Evolutionary conservation across 2,329 filamentous ascomycete genomes (phyloP).

Genomic region (Scopulariopsis brevicaulis): DNA sequence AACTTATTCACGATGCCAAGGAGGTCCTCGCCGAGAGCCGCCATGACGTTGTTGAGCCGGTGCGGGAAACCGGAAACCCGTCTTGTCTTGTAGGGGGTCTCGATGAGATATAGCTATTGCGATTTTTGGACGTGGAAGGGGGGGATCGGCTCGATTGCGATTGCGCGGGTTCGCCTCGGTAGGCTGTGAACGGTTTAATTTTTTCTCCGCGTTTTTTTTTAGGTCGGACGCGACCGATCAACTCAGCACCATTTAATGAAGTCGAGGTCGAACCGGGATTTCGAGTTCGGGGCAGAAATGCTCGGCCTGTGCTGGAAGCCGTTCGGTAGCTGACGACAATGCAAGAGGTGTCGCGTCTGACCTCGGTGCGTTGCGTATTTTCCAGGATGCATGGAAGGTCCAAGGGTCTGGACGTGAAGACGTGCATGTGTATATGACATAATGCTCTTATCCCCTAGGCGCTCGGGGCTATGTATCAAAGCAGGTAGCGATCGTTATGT

Average conservation of each 20-base stretch:
- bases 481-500: not conserved
- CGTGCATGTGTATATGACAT: not conserved
- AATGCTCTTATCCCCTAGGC: not conserved
- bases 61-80: not conserved
- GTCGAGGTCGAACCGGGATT: not conserved
- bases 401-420: not conserved
- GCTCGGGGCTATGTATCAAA: not conserved
- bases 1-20: conserved; percentile 95
- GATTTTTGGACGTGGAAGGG: not conserved
- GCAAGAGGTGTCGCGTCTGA: not conserved
- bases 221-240: not conserved
- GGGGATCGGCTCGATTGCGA: not conserved
- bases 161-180: not conserved
- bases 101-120: conserved; percentile 28
- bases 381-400: not conserved
- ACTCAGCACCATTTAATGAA: not conserved
- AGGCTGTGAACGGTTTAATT: conserved; percentile 1
- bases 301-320: not conserved
- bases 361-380: not conserved
- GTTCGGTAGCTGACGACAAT: not conserved
- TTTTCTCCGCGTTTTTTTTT: not conserved
- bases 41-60: conserved; percentile 46
- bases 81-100: not conserved
- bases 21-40: conserved; percentile 89
- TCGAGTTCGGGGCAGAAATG: not conserved